Base-by-base conservation (phyloP, 352 stramenopile genomes). In the Saprolegnia diclina region DNA sequence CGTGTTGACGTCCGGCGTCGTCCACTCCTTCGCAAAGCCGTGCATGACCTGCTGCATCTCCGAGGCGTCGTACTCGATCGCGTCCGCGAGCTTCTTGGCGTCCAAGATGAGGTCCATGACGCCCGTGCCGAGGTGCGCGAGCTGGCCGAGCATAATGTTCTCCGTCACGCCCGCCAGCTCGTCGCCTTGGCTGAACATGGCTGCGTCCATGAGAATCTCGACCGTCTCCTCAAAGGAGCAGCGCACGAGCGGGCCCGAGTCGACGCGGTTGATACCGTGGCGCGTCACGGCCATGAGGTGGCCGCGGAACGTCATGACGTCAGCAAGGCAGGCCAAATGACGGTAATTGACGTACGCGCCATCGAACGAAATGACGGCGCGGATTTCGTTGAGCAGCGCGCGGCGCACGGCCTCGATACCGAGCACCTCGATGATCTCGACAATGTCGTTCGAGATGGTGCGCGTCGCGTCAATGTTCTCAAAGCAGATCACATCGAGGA, bases 141-240 rank as follows among this genome's bases (percentile, higher is more conserved):
- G 97, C 55, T 98, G 98, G 19, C 98, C 98, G 96, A 99, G 99
- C 77, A 99, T 99, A 75, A 99, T 99, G 72, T 97, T 99, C 80
- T 99, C 93, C 50, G 91, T 98, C 57, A 99, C 97, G 44, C 97
- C 98, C 26, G 98, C 96, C 76, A 99, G 99, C 22, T 92, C 88
- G 74, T 99, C 98, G 59, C 66, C 96, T 85, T 35, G 90, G 97
- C 79, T 99, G 97, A n/a, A 99, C 63, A 69, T 92, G 9, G 97
- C 96, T 18, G 98, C 98, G 76, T 99, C 97, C 72, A 99, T 99
- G n/a, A 99, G 82, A 76, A 99, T 97, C 75, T 99, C 97, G 0
- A 96, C 98, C 11, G 97, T 99, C 81, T 99, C 99, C 84, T 99
- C 97, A 72, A 99, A 98, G 57, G 94, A 99, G 22, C 97, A 97